Conservation (phyloP, 495 filamentous ascomycete species). For the Aspergillus egyptiacus region DNA sequence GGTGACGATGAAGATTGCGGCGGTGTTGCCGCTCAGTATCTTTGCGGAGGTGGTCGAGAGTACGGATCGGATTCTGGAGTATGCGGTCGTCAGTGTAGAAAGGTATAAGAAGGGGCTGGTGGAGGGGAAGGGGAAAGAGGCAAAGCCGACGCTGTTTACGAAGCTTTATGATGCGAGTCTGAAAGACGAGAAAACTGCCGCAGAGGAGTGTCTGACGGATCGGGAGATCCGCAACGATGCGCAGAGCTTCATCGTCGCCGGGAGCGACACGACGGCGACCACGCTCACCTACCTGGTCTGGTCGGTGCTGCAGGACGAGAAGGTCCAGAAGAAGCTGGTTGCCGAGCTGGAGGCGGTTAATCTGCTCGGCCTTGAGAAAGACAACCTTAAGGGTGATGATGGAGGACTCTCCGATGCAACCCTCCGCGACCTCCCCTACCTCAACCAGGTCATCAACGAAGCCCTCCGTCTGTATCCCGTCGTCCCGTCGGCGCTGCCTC, state of each 20-base stretch:
- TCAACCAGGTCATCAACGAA: slow-evolving; percentile 52
- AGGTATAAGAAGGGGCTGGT: slow-evolving; percentile 29
- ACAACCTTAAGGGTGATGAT: background rate
- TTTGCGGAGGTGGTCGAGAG: slow-evolving; percentile 6
- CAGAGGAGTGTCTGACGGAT: slow-evolving; percentile 26
- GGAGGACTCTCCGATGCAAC: slow-evolving; percentile 20
- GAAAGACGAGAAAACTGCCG: background rate
- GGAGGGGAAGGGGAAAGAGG: slow-evolving; percentile 24
- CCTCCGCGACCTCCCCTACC: slow-evolving; percentile 31
- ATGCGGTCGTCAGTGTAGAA: slow-evolving; percentile 33
- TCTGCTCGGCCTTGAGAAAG: background rate
- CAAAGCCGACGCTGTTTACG: slow-evolving; percentile 42
- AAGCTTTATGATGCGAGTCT: slow-evolving; percentile 36
- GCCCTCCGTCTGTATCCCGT: slow-evolving; percentile 50
- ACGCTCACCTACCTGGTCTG: slow-evolving; percentile 39
- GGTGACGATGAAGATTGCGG: slow-evolving; percentile 14
- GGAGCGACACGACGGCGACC: slow-evolving; percentile 37
- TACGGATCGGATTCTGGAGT: slow-evolving; percentile 17
- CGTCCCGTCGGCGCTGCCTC: slow-evolving; percentile 37
- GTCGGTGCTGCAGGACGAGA: slow-evolving; percentile 15
- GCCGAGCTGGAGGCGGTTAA: background rate
- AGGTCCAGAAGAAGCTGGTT: slow-evolving; percentile 6
- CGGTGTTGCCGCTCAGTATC: slow-evolving; percentile 7
- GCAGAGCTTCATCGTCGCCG: slow-evolving; percentile 44
- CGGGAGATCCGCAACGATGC: slow-evolving; percentile 40